Percentiles rank a stretch among this genome's conserved stretches.
phyloP scores from a whole-genome alignment of 805 yeast genomes.

The Ogataea glucozyma region DNA sequence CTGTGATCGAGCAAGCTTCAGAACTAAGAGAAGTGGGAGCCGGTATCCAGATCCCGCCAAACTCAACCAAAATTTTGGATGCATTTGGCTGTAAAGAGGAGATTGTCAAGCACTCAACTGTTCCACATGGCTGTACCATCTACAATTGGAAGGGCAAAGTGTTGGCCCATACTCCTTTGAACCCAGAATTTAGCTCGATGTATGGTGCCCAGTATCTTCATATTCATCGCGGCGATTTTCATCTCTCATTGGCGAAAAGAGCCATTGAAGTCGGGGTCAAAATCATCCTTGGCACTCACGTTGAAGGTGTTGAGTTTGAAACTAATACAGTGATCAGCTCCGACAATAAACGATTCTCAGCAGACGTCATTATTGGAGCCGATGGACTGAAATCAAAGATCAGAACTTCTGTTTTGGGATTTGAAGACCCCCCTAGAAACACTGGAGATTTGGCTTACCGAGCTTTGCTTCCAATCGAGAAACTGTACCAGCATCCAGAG shows the following conservation, averaged over 20 bases:
- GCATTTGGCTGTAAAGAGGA: constrained; percentile 13
- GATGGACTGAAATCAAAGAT: constrained; percentile 14
- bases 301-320: constrained; percentile 4
- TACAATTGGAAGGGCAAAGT: constrained; percentile 11
- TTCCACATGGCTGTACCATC: constrained; percentile 9
- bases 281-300: constrained; percentile 5
- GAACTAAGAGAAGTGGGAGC: constrained; percentile 14
- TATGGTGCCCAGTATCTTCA: constrained; percentile 12
- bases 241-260: constrained; percentile 7
- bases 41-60: constrained; percentile 16
- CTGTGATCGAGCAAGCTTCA: constrained; percentile 11
- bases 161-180: constrained; percentile 6
- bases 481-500: constrained; percentile 12
- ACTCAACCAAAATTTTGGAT: constrained; percentile 12
- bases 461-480: constrained; percentile 10
- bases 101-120: constrained; percentile 8
- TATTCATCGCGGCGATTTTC: constrained; percentile 15
- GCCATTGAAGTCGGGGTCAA: constrained; percentile 7
- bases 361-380: constrained; percentile 15
- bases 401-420: constrained; percentile 9
- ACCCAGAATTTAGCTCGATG: constrained; percentile 6
- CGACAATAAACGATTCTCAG: constrained; percentile 2
- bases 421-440: constrained; percentile 11
- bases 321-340: constrained; percentile 7
- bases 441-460: constrained; percentile 16